Evolutionary conservation across 164 flowering plant genomes (phyloP), one percentile per base, ranked within the genome.

Genomic region (Tinospora cordifolia): DNA sequence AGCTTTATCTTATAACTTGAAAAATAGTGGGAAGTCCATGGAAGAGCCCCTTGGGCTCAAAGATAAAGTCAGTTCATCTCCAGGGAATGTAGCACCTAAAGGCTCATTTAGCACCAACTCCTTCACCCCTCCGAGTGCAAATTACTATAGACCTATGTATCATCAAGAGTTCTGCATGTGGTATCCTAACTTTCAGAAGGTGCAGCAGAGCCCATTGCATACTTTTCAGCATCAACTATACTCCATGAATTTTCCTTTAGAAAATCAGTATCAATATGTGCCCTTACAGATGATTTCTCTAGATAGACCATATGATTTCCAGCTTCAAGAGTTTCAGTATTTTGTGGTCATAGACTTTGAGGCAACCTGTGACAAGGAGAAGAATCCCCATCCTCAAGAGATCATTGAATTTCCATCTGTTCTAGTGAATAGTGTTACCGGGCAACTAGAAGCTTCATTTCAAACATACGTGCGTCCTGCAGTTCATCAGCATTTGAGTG

Each of bases 341-440:
- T 93, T 93, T 80, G 96, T 93, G 72, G 98, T 93, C 66, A 90
- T 93, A 72, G 98, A 93, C 76, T 91, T 93, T 83, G 97, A 93
- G 83, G 98, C 97, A 63, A 93, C 98, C 9, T 93, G 97, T 71
- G 96, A 93, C 77, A 90, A 83, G 75, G 94, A 81, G 67, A 87
- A 70, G 71, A 83, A 75, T 77, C 97, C 94, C 69, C 83, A 88
- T 68, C 96, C 98, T 6, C 97, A 93, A 73, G 98, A 93, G 81
- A 93, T 93, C 40, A 93, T 93, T 71, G 97, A 93, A 84, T 93
- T 93, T 66, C 98, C 98, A 68, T 88, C 98, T 71, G 98, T 91
- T 12, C 77, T 93, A 34, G 97, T 93, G 71, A 90, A 79, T 74
- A 85, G 95, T 75, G 62, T 80, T 69, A 90, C 96, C 71, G 97